Percentiles rank a stretch among this genome's conserved stretches.
Conservation (phyloP, 1,284 basidiomycete genomes). For the Entoloma clypeatum region DNA sequence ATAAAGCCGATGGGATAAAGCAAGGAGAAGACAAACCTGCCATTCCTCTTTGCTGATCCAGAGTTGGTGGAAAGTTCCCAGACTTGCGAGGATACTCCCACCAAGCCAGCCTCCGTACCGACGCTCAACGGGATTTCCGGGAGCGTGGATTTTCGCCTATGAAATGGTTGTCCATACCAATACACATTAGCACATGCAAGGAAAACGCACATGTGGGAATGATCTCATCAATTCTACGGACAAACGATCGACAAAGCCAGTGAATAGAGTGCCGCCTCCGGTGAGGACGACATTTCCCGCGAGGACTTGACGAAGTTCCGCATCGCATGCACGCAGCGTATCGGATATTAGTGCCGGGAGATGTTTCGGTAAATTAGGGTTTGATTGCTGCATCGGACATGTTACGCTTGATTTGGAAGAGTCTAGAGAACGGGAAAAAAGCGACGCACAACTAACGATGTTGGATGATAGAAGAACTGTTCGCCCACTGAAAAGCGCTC, state of each 20-base stretch:
- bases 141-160: constrained; percentile 83
- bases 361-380: constrained; percentile 68
- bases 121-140: constrained; percentile 85
- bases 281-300: constrained; percentile 93
- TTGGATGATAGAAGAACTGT: constrained; percentile 82
- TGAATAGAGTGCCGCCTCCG: constrained; percentile 85
- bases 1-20: neutral
- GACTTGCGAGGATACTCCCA: constrained; percentile 86
- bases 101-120: constrained; percentile 92
- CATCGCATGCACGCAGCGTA: constrained; percentile 83
- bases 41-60: constrained; percentile 94
- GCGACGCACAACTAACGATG: constrained; percentile 66
- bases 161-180: constrained; percentile 8
- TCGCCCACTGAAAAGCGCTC: constrained; percentile 88
- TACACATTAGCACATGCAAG: neutral
- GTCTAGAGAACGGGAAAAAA: constrained; percentile 1
- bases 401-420: constrained; percentile 2
- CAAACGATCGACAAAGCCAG: constrained; percentile 86
- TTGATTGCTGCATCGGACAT: constrained; percentile 44
- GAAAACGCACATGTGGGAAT: constrained; percentile 71
- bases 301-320: constrained; percentile 87
- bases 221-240: constrained; percentile 73
- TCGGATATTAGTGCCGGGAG: constrained; percentile 78
- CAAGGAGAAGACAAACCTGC: constrained; percentile 53
- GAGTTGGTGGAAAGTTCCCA: constrained; percentile 95